Base-by-base conservation (phyloP, 352 stramenopile species). In the Elongisporangium undulatum region DNA sequence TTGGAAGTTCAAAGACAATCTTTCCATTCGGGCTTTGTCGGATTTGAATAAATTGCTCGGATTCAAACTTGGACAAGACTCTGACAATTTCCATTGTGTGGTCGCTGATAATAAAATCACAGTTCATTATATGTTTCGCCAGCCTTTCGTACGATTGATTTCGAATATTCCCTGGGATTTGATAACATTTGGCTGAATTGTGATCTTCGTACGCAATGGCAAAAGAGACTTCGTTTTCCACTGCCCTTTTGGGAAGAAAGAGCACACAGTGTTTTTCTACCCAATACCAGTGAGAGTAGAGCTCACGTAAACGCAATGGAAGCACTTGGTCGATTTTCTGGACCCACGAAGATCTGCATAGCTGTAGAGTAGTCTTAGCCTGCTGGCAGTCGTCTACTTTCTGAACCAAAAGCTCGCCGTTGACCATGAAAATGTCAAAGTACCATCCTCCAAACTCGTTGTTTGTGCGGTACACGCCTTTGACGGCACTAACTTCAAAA, bases 231-330 rank as follows among this genome's bases (percentile, higher is more conserved):
- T 41, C 13, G 9, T 41, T 41, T 15, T 41, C 29, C 29, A 41
- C 8, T 9, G 70, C 61, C 1, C 26, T 49, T 2, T 51, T 67
- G 4, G 71, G 62, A 21, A 71, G 66, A 12, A 85, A 67, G 1
- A 87, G 19, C 4, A 89, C 63, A 29, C 68, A 80, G 1, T 68
- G 59, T 8, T 63, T 3, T 5, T 86, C 67, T 8, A 82, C 53
- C 73, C 75, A 87, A 19, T 76, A 78, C 77, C 79, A 86, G 7
- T 83, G 67, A 1, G 67, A 79, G 50, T 85, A 75, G 17, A 87
- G 22, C 12, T 67, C 15, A 9, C 24, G 7, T 3, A 86, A 45
- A 49, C 62, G 62, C n/a, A 56, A 17, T 55, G 77, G 77, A 41
- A 85, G 63, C 6, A 51, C n/a, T 3, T 48, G 3, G 2, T 15